Evolutionary conservation across 352 stramenopile species (phyloP), one percentile per base, ranked within the genome.

Genomic region (Discostella stelligera): DNA sequence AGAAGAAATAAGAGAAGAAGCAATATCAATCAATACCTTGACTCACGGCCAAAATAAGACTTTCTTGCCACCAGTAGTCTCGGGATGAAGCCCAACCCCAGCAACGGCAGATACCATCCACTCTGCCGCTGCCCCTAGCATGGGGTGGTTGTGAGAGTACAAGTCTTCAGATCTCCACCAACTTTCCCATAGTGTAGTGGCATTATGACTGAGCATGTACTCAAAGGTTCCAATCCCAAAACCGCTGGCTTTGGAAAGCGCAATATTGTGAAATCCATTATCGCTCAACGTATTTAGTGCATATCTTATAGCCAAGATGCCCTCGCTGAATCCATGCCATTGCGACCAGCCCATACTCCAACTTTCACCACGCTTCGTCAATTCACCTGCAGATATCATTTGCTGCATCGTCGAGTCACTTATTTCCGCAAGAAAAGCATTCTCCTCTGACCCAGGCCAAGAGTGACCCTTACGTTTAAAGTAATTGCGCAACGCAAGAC

Each of bases 141-240:
- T 89, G 13, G 80, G 79, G 52, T 89, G 82, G 49, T 89, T 89
- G 46, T 79, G 77, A 30, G 71, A 83, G 25, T 83, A 85, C 18
- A 79, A 75, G 61, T 77, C 71, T 75, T 84, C 71, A 16, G 74
- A 80, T 39, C 70, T 66, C 54, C 69, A 80, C 74, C 79, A 86
- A 64, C 50, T 70, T 59, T 89, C 79, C 82, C 82, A 89, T 16
- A 82, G 37, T 4, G 82, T 89, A 21, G 79, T 89, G 32, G 75
- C 74, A 75, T 86, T 83, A 30, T 81, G 78, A 48, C 61, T 66
- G 0, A 85, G 41, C 68, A 84, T 80, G 49, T 85, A 88, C 18
- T 83, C 77, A 56, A 52, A 75, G 14, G 67, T 83, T 37, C 75
- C 75, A 8, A 74, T 49, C 11, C 75, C 68, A 67, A 78, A 82